A percentile compares a stretch with the other conserved stretches of the same genome.
Evolutionary conservation across 140 eudicot species (phyloP).

Genomic region (Ambrosia hybrid): DNA sequence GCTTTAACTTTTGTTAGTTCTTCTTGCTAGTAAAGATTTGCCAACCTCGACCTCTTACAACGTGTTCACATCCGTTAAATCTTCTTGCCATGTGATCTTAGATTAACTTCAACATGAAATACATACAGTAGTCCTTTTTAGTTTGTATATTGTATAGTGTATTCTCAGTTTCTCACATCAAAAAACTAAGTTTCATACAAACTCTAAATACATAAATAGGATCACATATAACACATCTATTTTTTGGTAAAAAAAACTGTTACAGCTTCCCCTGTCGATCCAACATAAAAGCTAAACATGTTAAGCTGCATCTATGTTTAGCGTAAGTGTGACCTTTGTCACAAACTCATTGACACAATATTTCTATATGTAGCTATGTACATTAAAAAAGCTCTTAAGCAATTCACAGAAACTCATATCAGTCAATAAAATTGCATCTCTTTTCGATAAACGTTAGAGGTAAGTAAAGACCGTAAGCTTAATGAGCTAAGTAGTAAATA

Average conservation of each 20-base stretch:
- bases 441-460: not conserved
- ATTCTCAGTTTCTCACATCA: too few relatives aligned
- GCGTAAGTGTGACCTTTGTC: too few relatives aligned
- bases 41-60: too few relatives aligned
- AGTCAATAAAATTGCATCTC: not conserved
- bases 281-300: not conserved
- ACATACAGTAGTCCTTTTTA: too few relatives aligned
- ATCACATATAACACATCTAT: not conserved
- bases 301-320: too few relatives aligned
- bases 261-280: slow-evolving; percentile 4
- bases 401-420: not conserved
- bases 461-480: too few relatives aligned
- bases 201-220: not conserved
- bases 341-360: not conserved
- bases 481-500: too few relatives aligned
- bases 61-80: too few relatives aligned
- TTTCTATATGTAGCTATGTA: not conserved
- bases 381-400: not conserved
- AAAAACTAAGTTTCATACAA: not conserved
- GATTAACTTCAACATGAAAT: not conserved
- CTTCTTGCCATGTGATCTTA: not conserved
- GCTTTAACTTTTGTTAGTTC: too few relatives aligned
- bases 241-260: too few relatives aligned
- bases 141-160: too few relatives aligned
- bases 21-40: too few relatives aligned